Evolutionary conservation across 495 filamentous ascomycete genomes (phyloP).

Genomic region (Aspergillus steynii): DNA sequence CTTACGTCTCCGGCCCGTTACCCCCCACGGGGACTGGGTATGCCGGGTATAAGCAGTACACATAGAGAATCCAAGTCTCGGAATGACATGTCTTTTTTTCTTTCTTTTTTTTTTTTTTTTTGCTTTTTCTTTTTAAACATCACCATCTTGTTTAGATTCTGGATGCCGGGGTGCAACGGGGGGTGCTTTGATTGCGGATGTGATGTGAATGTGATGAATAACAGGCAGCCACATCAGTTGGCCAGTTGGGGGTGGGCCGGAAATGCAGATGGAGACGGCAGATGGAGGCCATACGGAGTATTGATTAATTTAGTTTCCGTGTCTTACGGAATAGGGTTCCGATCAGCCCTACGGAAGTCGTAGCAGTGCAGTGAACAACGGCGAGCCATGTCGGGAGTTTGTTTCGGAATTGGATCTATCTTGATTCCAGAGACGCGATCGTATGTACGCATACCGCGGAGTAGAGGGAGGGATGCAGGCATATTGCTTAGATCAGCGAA

Average conservation of each 20-base stretch:
- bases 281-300: not conserved
- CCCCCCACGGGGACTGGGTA: constrained; percentile 14
- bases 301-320: not conserved
- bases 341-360: not conserved
- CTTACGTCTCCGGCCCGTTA: constrained; percentile 14
- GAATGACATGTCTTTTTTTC: not conserved
- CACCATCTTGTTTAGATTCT: not conserved
- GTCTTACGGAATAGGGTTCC: not conserved
- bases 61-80: not conserved
- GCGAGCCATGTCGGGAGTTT: not conserved
- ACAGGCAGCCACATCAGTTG: not conserved
- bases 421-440: no score
- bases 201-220: not conserved
- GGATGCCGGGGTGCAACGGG: no score
- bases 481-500: no score
- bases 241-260: not conserved
- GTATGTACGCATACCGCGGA: no score
- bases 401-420: no score
- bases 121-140: not conserved
- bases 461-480: no score
- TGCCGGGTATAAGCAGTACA: constrained; percentile 4
- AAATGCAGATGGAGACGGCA: not conserved
- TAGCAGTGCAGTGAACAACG: not conserved
- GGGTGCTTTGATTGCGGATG: no score
- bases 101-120: constrained; percentile 1